These are phyloP conservation scores for Cardamine resedifolia DNA, from an alignment of 345 rosid genomes.

Conservation along the genomic window DNA sequence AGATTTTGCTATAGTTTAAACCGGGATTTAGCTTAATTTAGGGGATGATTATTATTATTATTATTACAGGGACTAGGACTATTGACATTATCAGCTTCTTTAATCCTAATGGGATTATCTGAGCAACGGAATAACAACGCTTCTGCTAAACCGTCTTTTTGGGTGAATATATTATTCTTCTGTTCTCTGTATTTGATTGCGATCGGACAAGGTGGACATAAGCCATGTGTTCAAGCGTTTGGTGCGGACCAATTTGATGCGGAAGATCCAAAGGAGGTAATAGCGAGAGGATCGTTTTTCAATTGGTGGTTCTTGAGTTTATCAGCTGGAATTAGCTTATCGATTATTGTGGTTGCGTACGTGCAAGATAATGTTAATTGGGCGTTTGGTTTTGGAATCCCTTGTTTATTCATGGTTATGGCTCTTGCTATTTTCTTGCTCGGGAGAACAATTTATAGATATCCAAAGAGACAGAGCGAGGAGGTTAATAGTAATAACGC, in stretches of 20 bases:
- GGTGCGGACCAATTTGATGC: conserved; percentile 39
- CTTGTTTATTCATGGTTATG: conserved; percentile 35
- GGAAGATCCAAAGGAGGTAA: conserved; percentile 11
- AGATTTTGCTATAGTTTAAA: background rate
- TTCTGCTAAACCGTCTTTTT: conserved; percentile 33
- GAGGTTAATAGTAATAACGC: conserved; percentile 11
- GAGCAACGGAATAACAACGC: conserved; percentile 27
- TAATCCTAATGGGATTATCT: conserved; percentile 43
- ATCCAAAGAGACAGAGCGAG: background rate
- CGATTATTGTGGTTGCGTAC: conserved; percentile 19
- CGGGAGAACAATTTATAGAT: conserved; percentile 27
- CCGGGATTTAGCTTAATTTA: conserved; percentile 4
- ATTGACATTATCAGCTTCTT: conserved; percentile 61
- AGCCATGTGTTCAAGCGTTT: conserved; percentile 39
- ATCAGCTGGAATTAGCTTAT: conserved; percentile 24
- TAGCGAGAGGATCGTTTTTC: conserved; percentile 32
- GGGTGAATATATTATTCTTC: conserved; percentile 35
- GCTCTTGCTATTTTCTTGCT: conserved; percentile 38
- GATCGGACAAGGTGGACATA: conserved; percentile 33
- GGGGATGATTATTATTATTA: no score
- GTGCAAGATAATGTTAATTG: conserved; percentile 28
- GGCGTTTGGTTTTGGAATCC: conserved; percentile 37
- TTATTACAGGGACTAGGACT: conserved; percentile 53
- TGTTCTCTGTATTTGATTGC: conserved; percentile 34
- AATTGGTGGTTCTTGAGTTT: conserved; percentile 39